Evolutionary conservation across 352 stramenopile species (phyloP).

Genomic region (Peronosclerospora sorghi): DNA sequence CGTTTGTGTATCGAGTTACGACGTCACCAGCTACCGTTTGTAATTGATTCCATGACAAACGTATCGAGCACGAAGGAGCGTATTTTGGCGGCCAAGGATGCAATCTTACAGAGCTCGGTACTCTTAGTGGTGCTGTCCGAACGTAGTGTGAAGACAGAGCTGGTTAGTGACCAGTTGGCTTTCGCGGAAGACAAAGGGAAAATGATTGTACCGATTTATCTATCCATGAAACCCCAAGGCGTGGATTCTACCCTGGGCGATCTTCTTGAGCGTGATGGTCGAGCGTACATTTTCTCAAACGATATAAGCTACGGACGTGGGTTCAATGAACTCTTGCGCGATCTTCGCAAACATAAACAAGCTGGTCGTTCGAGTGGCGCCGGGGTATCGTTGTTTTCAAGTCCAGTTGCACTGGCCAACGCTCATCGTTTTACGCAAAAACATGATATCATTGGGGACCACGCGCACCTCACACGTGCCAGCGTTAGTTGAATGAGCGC

Average conservation of each 20-base stretch:
- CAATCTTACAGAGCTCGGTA: constrained; percentile 54
- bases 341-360: constrained; percentile 23
- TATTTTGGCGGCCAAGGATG: constrained; percentile 66
- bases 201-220: constrained; percentile 65
- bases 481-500: no score
- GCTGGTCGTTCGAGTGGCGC: constrained; percentile 10
- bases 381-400: constrained; percentile 12
- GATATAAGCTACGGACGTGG: constrained; percentile 62
- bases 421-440: no score
- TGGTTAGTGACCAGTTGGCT: constrained; percentile 79
- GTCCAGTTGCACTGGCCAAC: constrained; percentile 25
- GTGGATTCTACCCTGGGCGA: constrained; percentile 28
- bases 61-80: constrained; percentile 68
- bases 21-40: constrained; percentile 35
- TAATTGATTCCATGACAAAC: constrained; percentile 53
- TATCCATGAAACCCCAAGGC: constrained; percentile 32
- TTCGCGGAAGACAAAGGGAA: constrained; percentile 74
- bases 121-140: constrained; percentile 70
- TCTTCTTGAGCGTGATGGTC: constrained; percentile 26
- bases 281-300: constrained; percentile 41
- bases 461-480: no score
- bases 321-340: constrained; percentile 38
- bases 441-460: no score
- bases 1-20: constrained; percentile 42
- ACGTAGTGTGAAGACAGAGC: constrained; percentile 57